Conservation (phyloP, 2,329 filamentous ascomycete genomes). For the Coleophoma crateriformis region DNA sequence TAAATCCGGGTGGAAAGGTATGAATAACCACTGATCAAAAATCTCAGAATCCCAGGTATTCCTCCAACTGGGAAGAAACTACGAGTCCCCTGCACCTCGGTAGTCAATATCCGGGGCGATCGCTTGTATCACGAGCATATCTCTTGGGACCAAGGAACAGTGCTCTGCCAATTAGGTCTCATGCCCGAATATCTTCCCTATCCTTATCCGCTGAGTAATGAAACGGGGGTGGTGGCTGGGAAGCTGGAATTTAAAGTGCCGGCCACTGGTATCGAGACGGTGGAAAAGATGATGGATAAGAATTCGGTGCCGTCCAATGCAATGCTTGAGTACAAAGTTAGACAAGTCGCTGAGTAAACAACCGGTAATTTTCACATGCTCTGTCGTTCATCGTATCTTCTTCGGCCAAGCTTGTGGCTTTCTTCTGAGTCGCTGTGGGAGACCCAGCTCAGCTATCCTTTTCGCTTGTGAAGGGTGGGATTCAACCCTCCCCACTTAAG, state of each 20-base stretch:
- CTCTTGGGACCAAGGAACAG: constrained; percentile 62
- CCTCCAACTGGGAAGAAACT: constrained; percentile 49
- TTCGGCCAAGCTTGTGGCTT: too few relatives aligned
- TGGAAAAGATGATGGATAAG: constrained; percentile 39
- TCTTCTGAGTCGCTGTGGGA: too few relatives aligned
- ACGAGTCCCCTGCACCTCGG: constrained; percentile 56
- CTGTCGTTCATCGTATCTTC: too few relatives aligned
- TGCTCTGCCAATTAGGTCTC: constrained; percentile 55
- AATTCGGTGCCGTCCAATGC: constrained; percentile 48
- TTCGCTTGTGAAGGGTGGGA: too few relatives aligned
- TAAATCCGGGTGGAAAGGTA: background rate
- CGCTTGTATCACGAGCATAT: constrained; percentile 68
- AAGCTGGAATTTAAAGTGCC: constrained; percentile 54
- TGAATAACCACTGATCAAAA: background rate
- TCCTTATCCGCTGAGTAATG: constrained; percentile 41
- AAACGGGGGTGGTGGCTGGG: constrained; percentile 22
- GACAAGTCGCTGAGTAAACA: constrained; percentile 23
- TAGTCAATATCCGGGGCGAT: constrained; percentile 65
- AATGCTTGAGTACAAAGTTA: constrained; percentile 35
- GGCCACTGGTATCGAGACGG: constrained; percentile 49
- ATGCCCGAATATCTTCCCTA: constrained; percentile 31
- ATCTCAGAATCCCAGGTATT: constrained; percentile 46
- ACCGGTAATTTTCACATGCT: background rate
- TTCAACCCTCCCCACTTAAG: too few relatives aligned
- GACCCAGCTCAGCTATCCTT: too few relatives aligned